Evolutionary conservation across 2,329 filamentous ascomycete genomes (phyloP).

Genomic region (Trichophyton mentagrophytes): DNA sequence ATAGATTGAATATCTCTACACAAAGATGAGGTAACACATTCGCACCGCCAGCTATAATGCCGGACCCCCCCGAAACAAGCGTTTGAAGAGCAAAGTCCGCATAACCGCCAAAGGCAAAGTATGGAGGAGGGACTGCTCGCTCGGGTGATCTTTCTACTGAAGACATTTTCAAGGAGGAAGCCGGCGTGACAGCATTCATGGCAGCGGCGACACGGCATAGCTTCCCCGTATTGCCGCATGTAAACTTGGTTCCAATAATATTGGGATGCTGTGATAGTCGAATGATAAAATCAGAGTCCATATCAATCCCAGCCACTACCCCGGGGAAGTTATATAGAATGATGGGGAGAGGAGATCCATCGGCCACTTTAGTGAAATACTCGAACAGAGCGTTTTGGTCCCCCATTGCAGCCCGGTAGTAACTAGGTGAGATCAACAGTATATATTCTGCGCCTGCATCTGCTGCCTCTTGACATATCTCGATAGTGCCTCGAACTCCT

Average conservation of each 20-base stretch:
- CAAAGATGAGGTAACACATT: conserved; percentile 58
- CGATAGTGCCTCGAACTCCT: conserved; percentile 64
- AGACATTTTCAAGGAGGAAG: not conserved
- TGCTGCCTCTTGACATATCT: conserved; percentile 54
- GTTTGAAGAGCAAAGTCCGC: conserved; percentile 63
- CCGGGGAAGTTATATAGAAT: conserved; percentile 86
- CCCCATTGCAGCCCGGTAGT: conserved; percentile 67
- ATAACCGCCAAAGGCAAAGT: conserved; percentile 45
- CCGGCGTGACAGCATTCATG: not conserved
- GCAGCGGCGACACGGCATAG: conserved; percentile 53
- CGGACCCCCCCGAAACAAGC: conserved; percentile 54
- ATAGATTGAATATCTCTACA: conserved; percentile 47
- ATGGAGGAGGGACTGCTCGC: conserved; percentile 20
- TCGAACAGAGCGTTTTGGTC: conserved; percentile 54
- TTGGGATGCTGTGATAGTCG: conserved; percentile 66
- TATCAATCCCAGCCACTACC: conserved; percentile 72
- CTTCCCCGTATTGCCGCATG: conserved; percentile 81
- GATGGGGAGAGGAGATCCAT: conserved; percentile 59
- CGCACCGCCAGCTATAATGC: conserved; percentile 57
- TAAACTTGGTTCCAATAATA: conserved; percentile 82
- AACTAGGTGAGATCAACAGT: conserved; percentile 66
- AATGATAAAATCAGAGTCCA: conserved; percentile 80
- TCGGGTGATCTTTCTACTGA: not conserved
- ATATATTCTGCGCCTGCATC: conserved; percentile 66
- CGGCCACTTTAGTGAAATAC: conserved; percentile 63